phyloP scores from a whole-genome alignment of 2,329 filamentous ascomycete species.

The Neopestalotiopsis sp. region DNA sequence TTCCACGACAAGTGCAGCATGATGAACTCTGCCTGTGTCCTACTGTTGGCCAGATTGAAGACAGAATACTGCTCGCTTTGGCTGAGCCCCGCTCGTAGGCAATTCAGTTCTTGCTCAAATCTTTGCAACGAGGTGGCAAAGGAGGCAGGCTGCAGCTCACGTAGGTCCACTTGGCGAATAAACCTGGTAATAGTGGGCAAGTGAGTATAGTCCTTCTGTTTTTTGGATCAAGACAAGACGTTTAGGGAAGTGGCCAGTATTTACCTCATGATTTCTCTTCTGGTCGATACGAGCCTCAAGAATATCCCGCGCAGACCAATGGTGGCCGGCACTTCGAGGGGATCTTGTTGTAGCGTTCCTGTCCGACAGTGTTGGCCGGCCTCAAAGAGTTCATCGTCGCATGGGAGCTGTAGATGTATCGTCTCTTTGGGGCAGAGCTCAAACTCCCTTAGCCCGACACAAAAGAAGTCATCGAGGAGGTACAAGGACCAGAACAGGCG shows the following conservation, averaged over 20 bases:
- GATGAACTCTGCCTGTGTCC: slow-evolving; percentile 33
- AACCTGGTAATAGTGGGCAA: slow-evolving; percentile 24
- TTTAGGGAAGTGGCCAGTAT: background rate
- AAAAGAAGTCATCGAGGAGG: slow-evolving; percentile 45
- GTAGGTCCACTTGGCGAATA: slow-evolving; percentile 33
- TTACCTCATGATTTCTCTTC: slow-evolving; percentile 35
- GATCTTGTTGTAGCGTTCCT: slow-evolving; percentile 26
- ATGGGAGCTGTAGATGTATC: slow-evolving; percentile 43
- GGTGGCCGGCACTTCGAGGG: slow-evolving; percentile 19
- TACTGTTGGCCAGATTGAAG: slow-evolving; percentile 25
- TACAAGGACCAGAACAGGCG: slow-evolving; percentile 47
- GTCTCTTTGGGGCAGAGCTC: slow-evolving; percentile 44
- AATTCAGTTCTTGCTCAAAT: slow-evolving; percentile 32
- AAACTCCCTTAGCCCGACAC: slow-evolving; percentile 46
- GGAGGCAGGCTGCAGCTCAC: slow-evolving; percentile 30
- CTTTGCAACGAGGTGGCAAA: slow-evolving; percentile 29
- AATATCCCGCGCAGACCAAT: slow-evolving; percentile 31
- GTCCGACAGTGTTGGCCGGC: slow-evolving; percentile 28
- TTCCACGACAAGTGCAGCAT: slow-evolving; percentile 44
- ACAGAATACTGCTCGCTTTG: slow-evolving; percentile 31
- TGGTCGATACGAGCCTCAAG: slow-evolving; percentile 30
- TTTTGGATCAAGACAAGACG: background rate
- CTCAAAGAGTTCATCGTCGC: slow-evolving; percentile 37
- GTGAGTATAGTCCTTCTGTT: slow-evolving; percentile 8
- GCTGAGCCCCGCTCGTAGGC: slow-evolving; percentile 25